These are phyloP conservation scores for Podospora anserina DNA, from an alignment of 495 filamentous ascomycete genomes.

Conservation along the genomic window DNA sequence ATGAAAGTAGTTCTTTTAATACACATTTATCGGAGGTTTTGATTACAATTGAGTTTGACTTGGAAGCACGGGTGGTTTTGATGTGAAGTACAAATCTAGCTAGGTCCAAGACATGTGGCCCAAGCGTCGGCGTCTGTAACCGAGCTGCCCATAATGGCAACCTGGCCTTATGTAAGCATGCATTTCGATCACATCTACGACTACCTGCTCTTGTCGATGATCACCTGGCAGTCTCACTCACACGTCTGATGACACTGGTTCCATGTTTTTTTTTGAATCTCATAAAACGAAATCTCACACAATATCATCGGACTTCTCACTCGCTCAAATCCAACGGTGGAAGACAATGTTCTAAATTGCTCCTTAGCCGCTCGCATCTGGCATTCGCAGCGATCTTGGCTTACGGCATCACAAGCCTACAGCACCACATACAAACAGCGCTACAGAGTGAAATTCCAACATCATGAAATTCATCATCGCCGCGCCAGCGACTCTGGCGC, in stretches of 20 bases:
- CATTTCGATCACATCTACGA: not conserved
- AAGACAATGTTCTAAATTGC: not conserved
- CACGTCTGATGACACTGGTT: not conserved
- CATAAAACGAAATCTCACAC: not conserved
- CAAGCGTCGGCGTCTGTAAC: not conserved
- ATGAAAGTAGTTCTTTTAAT: not conserved
- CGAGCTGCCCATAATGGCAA: not conserved
- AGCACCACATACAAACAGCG: not conserved
- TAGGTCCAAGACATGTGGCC: not conserved
- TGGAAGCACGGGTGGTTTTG: not conserved
- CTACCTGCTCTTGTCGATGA: not conserved
- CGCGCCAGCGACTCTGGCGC: slow-evolving; percentile 56
- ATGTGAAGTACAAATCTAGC: not conserved
- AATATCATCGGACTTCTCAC: not conserved
- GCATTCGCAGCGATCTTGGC: not conserved
- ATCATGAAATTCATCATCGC: slow-evolving; percentile 71
- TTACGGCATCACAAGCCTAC: not conserved
- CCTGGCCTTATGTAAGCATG: not conserved
- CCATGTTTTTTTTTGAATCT: not conserved
- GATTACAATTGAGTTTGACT: too few species aligned
- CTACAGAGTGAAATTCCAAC: not conserved
- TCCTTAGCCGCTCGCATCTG: not conserved
- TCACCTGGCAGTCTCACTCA: not conserved
- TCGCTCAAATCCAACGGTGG: not conserved
- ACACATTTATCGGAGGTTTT: not conserved